Percentiles rank a stretch among this genome's conserved stretches.
Evolutionary conservation across 805 yeast species (phyloP).

Genomic region (Metahyphopichia silvanorum): DNA sequence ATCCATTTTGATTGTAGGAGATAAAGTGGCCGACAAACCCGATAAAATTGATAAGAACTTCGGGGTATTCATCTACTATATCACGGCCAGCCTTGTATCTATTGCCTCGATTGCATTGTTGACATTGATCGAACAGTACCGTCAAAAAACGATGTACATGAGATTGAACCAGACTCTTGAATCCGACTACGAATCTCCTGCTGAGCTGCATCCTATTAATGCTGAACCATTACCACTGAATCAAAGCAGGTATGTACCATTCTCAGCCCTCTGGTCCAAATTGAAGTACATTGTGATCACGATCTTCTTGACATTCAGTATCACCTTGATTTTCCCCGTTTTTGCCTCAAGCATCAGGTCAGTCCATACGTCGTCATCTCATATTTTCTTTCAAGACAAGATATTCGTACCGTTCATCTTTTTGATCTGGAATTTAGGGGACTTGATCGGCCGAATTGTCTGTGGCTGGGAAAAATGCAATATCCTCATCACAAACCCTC

Average conservation of each 20-base stretch:
- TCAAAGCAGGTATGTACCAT: conserved; percentile 50
- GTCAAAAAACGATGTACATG: conserved; percentile 13
- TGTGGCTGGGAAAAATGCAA: conserved; percentile 49
- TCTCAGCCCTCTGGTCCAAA: conserved; percentile 56
- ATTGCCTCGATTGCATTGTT: conserved; percentile 39
- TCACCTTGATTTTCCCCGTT: conserved; percentile 82
- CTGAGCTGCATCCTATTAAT: conserved; percentile 7
- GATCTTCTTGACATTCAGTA: conserved; percentile 68
- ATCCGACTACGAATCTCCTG: conserved; percentile 5
- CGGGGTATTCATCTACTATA: conserved; percentile 45
- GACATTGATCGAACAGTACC: conserved; percentile 26
- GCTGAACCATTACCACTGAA: conserved; percentile 10
- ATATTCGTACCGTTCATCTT: conserved; percentile 71
- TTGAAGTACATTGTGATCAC: conserved; percentile 63
- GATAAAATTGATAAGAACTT: conserved; percentile 29
- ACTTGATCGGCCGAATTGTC: conserved; percentile 68
- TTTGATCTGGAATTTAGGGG: conserved; percentile 88
- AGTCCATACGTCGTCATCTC: conserved; percentile 26
- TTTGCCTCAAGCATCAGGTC: conserved; percentile 75
- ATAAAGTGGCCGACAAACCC: conserved; percentile 14
- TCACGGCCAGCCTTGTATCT: conserved; percentile 50
- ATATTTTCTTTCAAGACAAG: conserved; percentile 43
- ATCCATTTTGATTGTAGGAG: conserved; percentile 46
- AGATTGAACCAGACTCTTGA: conserved; percentile 4
- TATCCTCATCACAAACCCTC: conserved; percentile 36